Evolutionary conservation across 805 yeast species (phyloP), one percentile per base, ranked within the genome.

Genomic region (Ogataea dorogensis): DNA sequence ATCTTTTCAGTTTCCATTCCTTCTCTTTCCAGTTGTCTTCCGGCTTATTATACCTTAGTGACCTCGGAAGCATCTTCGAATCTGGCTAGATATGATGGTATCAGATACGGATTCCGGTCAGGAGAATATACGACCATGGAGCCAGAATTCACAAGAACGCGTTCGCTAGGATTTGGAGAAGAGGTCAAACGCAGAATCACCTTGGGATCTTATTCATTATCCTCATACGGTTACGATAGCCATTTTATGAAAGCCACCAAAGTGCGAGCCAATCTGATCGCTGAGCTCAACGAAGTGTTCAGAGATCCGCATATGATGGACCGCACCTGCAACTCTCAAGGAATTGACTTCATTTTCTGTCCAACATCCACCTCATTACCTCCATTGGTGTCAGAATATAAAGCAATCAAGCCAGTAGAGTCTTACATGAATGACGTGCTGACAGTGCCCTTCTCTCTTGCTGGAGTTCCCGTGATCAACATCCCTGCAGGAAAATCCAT

Each of bases 41-140:
- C 94, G 17, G 75, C 87, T 0, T 93, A 93, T 59, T 91, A 85
- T 56, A 84, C 96, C 0, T 50, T 94, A 23, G 89, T 93, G 2
- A 84, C 96, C 0, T 84, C 96, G 0, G 98, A 93, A 54, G 98
- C 97, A 0, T 81, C 94, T 1, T 91, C 98, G 0, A 93, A 93
- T 54, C 68, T 93, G 31, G 75, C 96, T 1, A 68, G 97, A 20
- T 93, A 73, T 54, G 98, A 93, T 60, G 98, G 98, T 2, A 65
- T 89, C 14, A 68, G 97, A 38, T 93, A 81, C 55, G 98, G 98
- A 0, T 60, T 53, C 37, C 65, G 84, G 24, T 66, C 72, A 1
- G 38, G 38, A 28, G 25, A 57, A 39, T 34, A 40, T 29, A 16
- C 56, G 4, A 71, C 61, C 22, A 52, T 53, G 14, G 57, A 50